Base-by-base conservation (phyloP, 2,329 filamentous ascomycete species). In the Eurotiales sp. region DNA sequence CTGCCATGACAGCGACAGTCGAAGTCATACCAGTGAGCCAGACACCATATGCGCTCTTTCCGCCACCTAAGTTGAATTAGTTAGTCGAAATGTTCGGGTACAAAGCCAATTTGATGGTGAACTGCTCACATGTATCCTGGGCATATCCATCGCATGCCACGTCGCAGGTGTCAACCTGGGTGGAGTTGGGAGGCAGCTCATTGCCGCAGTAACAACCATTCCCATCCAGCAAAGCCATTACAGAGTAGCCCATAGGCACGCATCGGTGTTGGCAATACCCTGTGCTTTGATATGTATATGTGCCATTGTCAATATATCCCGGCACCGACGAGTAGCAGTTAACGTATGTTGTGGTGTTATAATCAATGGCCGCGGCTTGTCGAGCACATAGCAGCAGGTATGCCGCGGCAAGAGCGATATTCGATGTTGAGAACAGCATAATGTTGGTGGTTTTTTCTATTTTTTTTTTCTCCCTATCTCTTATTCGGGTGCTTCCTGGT, bases 131-230 rank as follows among this genome's bases (percentile, higher is more conserved):
- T 21, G 77, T 81, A 49, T 88, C 78, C 1, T 64, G 29, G 19
- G 70, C 71, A 60, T 74, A 91, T 8, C 83, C 87, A 21, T 80
- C 74, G 66, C 90, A 96, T 0, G 74, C 64, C 23, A 77, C 78
- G 62, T 81, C 75, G 72, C 90, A 96, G 14, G 82, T 71, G 7
- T 65, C 65, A 62, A 82, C 78, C 54, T 84, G 64, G 36, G 73
- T 72, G 14, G 72, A 72, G 34, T 73, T 61, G 14, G 83, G 75
- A 0, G 90, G 90, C 43, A 91, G 77, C 53, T 76, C 69, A 56
- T 82, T 72, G 53, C 90, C 90, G 62, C 90, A 95, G 62, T 77
- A 88, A 71, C 90, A 96, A 56, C 82, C 70, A 15, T 76, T 74
- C 14, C 80, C 80, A 15, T 77, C 76, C 7, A 77, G 80, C 40